phyloP scores from a whole-genome alignment of 257 asterid species.

The Petrea volubilis region DNA sequence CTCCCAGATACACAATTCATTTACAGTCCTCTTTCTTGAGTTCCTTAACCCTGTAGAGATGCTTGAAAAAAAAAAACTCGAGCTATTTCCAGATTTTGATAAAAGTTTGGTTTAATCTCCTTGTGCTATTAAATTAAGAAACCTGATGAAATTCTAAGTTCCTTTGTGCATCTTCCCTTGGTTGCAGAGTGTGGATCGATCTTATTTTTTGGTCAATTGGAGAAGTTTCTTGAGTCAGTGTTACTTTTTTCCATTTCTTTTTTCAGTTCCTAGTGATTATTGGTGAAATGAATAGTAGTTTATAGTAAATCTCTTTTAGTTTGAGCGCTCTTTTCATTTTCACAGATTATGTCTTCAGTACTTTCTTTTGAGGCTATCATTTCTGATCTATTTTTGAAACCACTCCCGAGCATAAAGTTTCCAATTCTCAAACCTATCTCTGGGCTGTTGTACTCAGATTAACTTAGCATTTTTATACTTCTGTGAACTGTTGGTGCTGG shows the following conservation, averaged over 20 bases:
- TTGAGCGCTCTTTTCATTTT: background rate
- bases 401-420: background rate
- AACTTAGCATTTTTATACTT: background rate
- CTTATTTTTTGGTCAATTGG: constrained; percentile 4
- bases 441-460: background rate
- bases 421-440: background rate
- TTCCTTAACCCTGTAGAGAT: background rate
- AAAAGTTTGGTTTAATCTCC: background rate
- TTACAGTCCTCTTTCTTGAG: background rate
- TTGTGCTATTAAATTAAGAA: background rate
- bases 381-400: background rate
- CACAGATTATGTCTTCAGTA: background rate
- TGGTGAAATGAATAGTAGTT: background rate
- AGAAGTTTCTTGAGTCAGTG: background rate
- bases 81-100: constrained; percentile 19
- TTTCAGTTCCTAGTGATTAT: background rate
- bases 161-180: background rate
- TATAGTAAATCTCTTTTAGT: background rate
- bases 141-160: background rate
- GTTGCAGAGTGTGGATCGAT: constrained; percentile 3
- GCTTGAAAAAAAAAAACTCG: background rate
- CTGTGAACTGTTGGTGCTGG: background rate
- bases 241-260: background rate
- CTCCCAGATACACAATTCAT: background rate
- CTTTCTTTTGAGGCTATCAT: background rate